Evolutionary conservation across 306 rosid genomes (phyloP).

Genomic region (Quercus robur): DNA sequence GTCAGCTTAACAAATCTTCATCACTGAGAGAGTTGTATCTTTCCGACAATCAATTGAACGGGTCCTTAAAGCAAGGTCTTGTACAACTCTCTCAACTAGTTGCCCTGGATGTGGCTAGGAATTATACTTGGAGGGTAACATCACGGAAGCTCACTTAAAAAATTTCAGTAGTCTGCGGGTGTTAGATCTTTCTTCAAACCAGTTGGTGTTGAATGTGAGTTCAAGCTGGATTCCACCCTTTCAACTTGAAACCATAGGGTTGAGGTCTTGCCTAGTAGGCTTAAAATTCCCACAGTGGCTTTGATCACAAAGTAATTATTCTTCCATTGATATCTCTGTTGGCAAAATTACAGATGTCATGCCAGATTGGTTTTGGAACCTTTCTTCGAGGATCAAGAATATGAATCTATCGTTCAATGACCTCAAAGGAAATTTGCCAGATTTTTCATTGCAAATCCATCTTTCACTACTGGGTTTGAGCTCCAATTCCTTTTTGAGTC

Average conservation of each 20-base stretch:
- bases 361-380: constrained; percentile 29
- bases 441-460: constrained; percentile 9
- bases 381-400: background rate
- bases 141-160: background rate
- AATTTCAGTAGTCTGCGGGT: constrained; percentile 1
- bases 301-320: constrained; percentile 8
- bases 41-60: background rate
- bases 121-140: constrained; percentile 1
- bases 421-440: background rate
- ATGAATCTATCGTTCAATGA: constrained; percentile 4
- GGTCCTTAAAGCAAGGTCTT: background rate
- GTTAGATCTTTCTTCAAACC: constrained; percentile 15
- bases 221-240: constrained; percentile 18
- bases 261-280: background rate
- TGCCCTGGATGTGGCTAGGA: constrained; percentile 1
- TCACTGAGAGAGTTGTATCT: constrained; percentile 12
- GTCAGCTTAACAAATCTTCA: background rate
- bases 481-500: constrained; percentile 1
- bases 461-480: constrained; percentile 12
- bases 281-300: constrained; percentile 21
- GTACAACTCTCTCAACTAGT: background rate
- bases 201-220: constrained; percentile 2
- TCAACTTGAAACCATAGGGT: constrained; percentile 11
- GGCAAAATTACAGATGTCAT: background rate
- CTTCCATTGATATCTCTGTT: constrained; percentile 1